phyloP scores from a whole-genome alignment of 768 basidiomycete species.

The Lyophyllum atratum region DNA sequence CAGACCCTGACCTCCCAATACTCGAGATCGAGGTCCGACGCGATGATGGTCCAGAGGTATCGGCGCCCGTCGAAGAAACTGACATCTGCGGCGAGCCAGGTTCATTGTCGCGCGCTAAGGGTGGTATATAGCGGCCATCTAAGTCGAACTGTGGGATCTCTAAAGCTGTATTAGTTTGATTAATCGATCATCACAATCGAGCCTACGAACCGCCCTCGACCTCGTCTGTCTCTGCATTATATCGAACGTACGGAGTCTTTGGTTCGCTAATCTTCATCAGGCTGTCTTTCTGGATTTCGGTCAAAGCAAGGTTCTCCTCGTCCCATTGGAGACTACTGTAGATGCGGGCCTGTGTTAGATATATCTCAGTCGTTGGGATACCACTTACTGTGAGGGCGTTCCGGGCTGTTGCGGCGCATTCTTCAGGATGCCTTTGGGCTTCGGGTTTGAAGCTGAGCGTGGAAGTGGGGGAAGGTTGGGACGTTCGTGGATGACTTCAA shows the following conservation, averaged over 20 bases:
- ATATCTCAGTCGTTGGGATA: background rate
- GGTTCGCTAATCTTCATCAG: slow-evolving; percentile 99
- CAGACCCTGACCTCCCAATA: slow-evolving; percentile 49
- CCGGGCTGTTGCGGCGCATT: slow-evolving; percentile 59
- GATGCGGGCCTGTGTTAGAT: slow-evolving; percentile 11
- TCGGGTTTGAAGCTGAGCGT: slow-evolving; percentile 66
- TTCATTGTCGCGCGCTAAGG: slow-evolving; percentile 25
- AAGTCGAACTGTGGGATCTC: slow-evolving; percentile 86
- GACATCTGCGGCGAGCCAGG: slow-evolving; percentile 39
- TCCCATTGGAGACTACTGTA: slow-evolving; percentile 86
- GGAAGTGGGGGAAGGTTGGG: slow-evolving; percentile 49
- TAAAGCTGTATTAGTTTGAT: slow-evolving; percentile 25
- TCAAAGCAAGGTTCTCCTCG: slow-evolving; percentile 89
- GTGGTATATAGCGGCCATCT: slow-evolving; percentile 37
- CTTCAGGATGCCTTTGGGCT: slow-evolving; percentile 90
- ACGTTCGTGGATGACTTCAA: slow-evolving; percentile 39
- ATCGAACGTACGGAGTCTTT: slow-evolving; percentile 95
- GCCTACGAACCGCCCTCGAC: slow-evolving; percentile 72
- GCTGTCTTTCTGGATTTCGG: slow-evolving; percentile 93
- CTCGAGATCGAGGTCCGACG: slow-evolving; percentile 77
- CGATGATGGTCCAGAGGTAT: slow-evolving; percentile 69
- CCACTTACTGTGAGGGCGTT: slow-evolving; percentile 46
- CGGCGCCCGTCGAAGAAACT: slow-evolving; percentile 60
- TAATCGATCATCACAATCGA: slow-evolving; percentile 5
- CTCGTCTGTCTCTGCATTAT: slow-evolving; percentile 83